Percentiles rank a stretch among this genome's conserved stretches.
Conservation (phyloP, 192 early-diverging fungal species). For the Coemansia sp. region DNA sequence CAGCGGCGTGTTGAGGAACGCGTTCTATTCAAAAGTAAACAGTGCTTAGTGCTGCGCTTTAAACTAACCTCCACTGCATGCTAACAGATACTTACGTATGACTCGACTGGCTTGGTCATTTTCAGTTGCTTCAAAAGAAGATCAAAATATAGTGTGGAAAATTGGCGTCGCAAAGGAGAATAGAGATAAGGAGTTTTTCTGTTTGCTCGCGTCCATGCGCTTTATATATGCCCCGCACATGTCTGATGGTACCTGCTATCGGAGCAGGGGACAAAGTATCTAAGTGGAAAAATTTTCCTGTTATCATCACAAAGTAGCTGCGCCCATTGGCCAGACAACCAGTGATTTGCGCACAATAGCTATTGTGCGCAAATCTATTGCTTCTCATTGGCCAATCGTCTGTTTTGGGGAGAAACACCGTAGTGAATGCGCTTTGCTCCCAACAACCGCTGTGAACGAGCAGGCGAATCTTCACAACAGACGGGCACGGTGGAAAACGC, state of each 20-base stretch:
- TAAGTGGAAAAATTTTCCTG: constrained; percentile 1
- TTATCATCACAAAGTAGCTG: constrained; percentile 2
- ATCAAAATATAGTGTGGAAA: not conserved
- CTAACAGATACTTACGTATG: constrained; percentile 32
- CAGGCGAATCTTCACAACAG: not conserved
- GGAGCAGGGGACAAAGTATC: not conserved
- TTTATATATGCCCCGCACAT: not conserved
- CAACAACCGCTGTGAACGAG: not conserved
- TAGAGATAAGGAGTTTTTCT: too few relatives aligned
- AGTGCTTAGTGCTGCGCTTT: not conserved
- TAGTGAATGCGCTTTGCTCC: not conserved
- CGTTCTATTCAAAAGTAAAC: constrained; percentile 55
- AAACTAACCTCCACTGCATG: not conserved
- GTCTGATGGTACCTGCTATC: not conserved
- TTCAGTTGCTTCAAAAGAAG: not conserved
- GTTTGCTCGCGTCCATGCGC: too few relatives aligned
- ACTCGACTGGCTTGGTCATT: constrained; percentile 47
- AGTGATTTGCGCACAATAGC: too few relatives aligned
- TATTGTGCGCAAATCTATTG: not conserved
- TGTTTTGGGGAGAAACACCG: not conserved
- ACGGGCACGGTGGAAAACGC: not conserved
- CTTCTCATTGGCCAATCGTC: not conserved
- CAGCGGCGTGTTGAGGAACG: constrained; percentile 84
- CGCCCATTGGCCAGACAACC: not conserved
- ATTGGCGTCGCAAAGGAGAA: too few relatives aligned